Evolutionary conservation across 768 basidiomycete genomes (phyloP).

Genomic region (Trametes cinnabarina): DNA sequence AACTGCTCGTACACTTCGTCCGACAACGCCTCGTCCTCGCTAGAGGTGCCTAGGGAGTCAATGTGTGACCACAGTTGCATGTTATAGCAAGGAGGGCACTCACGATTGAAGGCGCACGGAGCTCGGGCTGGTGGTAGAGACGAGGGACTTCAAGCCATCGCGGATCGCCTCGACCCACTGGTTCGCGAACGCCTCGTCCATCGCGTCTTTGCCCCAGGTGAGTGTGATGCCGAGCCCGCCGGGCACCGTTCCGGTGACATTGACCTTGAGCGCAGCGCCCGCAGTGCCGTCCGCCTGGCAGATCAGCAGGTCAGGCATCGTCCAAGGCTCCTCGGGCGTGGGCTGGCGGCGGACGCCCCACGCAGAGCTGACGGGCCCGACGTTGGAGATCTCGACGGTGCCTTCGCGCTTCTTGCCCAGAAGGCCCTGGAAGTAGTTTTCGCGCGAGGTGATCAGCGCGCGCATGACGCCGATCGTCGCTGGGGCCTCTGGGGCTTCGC

Average conservation of each 20-base stretch:
- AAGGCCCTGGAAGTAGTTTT: slow-evolving; percentile 28
- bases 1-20: not conserved
- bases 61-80: not conserved
- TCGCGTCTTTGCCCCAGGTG: slow-evolving; percentile 20
- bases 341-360: not conserved
- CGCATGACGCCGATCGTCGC: slow-evolving; percentile 34
- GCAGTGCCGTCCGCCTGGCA: slow-evolving; percentile 18
- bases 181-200: slow-evolving; percentile 22
- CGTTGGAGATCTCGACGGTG: slow-evolving; percentile 40
- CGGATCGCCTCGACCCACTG: slow-evolving; percentile 11
- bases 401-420: slow-evolving; percentile 34
- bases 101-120: not conserved
- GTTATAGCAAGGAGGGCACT: not conserved
- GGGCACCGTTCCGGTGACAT: slow-evolving; percentile 18
- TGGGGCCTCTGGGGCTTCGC: slow-evolving; percentile 20
- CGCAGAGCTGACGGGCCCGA: slow-evolving; percentile 22
- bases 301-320: slow-evolving; percentile 18
- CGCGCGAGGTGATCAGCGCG: slow-evolving; percentile 34
- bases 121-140: not conserved
- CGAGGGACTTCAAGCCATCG: slow-evolving; percentile 7
- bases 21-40: not conserved
- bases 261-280: slow-evolving; percentile 23
- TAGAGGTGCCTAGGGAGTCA: too few species aligned
- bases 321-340: slow-evolving; percentile 9
- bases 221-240: slow-evolving; percentile 21